Conservation (phyloP, 345 rosid genomes). For the Eucalyptus curtisii region DNA sequence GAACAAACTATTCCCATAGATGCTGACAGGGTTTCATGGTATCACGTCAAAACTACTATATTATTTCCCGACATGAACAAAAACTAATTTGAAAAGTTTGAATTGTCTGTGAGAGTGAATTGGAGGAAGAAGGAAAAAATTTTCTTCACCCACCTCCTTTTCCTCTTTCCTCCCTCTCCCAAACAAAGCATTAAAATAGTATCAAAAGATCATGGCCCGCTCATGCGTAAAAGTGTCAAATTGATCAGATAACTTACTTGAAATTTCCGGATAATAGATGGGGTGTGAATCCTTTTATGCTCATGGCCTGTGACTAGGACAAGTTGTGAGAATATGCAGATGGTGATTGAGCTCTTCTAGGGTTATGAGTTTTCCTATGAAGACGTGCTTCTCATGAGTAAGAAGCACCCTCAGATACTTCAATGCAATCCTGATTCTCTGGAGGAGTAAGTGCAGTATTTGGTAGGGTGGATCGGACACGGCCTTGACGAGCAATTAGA, state of each 20-base stretch:
- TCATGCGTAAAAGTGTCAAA: too few species aligned
- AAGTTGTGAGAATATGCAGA: slow-evolving; percentile 63
- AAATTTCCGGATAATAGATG: too few species aligned
- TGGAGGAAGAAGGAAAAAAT: too few species aligned
- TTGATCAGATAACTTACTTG: too few species aligned
- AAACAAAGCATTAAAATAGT: too few species aligned
- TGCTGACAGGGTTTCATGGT: background rate
- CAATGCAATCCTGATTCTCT: slow-evolving; percentile 44
- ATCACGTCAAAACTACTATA: too few species aligned
- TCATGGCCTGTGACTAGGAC: slow-evolving; percentile 60
- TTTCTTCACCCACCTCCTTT: too few species aligned
- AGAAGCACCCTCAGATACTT: slow-evolving; percentile 71
- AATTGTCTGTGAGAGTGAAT: too few species aligned
- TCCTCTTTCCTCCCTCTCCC: too few species aligned
- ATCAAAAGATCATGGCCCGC: too few species aligned
- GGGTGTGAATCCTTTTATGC: too few species aligned
- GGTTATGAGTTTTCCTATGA: slow-evolving; percentile 39
- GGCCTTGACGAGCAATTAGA: slow-evolving; percentile 50
- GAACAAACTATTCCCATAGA: background rate
- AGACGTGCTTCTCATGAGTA: slow-evolving; percentile 60
- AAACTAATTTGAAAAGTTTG: too few species aligned
- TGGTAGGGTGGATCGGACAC: slow-evolving; percentile 59
- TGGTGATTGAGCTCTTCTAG: slow-evolving; percentile 49
- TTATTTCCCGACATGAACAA: background rate
- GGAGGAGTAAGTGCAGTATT: slow-evolving; percentile 60